A percentile compares a stretch with the other conserved stretches of the same genome.
Conservation (phyloP, 1,139 yeast genomes). For the Yamadazyma oceani region DNA sequence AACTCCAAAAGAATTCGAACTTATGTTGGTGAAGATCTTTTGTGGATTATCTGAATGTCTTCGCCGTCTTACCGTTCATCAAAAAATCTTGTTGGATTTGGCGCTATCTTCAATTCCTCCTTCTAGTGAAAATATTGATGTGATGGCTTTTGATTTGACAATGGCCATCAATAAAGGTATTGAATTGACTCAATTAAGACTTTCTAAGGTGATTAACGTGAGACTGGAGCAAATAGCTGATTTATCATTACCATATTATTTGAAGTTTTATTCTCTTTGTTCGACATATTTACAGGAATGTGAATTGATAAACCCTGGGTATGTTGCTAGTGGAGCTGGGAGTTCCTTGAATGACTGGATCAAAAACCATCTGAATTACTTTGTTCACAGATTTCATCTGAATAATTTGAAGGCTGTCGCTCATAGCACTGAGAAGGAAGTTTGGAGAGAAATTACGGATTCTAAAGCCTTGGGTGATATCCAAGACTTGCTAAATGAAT, state of each 20-base stretch:
- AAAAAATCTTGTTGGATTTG: slow-evolving; percentile 72
- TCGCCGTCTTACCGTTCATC: slow-evolving; percentile 73
- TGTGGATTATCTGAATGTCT: slow-evolving; percentile 69
- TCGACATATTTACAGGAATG: slow-evolving; percentile 78
- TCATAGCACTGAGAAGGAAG: slow-evolving; percentile 60
- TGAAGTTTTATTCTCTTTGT: slow-evolving; percentile 65
- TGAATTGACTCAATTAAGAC: slow-evolving; percentile 70
- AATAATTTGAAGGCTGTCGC: slow-evolving; percentile 47
- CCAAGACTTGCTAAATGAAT: slow-evolving; percentile 56
- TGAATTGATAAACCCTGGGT: slow-evolving; percentile 79
- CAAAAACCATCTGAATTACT: slow-evolving; percentile 64
- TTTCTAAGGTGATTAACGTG: slow-evolving; percentile 77
- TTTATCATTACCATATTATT: slow-evolving; percentile 53
- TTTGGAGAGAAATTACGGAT: slow-evolving; percentile 68
- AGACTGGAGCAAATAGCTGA: slow-evolving; percentile 71
- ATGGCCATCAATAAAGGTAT: slow-evolving; percentile 63
- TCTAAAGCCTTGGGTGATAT: slow-evolving; percentile 29
- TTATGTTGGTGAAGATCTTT: slow-evolving; percentile 63
- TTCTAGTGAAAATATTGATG: slow-evolving; percentile 29
- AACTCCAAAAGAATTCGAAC: slow-evolving; percentile 72
- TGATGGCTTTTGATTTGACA: slow-evolving; percentile 65
- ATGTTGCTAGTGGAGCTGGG: slow-evolving; percentile 52
- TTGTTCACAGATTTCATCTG: slow-evolving; percentile 57
- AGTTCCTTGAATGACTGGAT: slow-evolving; percentile 62
- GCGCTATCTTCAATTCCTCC: slow-evolving; percentile 57